Conservation (phyloP, 2,329 filamentous ascomycete genomes). For the Zymoseptoria tritici region DNA sequence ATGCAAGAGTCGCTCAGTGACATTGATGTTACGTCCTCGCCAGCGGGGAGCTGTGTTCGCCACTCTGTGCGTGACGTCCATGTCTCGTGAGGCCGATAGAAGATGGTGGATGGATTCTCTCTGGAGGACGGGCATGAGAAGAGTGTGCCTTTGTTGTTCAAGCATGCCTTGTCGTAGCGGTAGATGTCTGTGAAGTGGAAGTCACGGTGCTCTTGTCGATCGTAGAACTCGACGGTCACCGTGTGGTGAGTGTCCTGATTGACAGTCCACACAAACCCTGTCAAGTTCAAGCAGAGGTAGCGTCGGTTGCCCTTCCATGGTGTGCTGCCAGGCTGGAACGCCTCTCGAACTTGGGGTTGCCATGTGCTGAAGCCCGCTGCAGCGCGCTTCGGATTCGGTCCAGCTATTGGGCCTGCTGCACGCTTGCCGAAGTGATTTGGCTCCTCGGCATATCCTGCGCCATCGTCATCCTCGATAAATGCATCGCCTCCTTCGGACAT, state of each 20-base stretch:
- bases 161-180: conserved; percentile 89
- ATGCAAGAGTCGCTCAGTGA: conserved; percentile 87
- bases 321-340: conserved; percentile 91
- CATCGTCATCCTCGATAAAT: conserved; percentile 93
- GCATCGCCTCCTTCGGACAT: conserved; percentile 60
- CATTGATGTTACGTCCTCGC: conserved; percentile 81
- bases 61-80: conserved; percentile 90
- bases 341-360: conserved; percentile 64
- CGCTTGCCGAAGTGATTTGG: conserved; percentile 59
- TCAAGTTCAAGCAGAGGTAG: conserved; percentile 87
- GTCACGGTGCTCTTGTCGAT: conserved; percentile 82
- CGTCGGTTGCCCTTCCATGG: conserved; percentile 92
- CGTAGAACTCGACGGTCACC: conserved; percentile 95
- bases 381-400: conserved; percentile 46
- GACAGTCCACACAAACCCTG: conserved; percentile 94
- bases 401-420: conserved; percentile 32
- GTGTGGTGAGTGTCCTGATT: conserved; percentile 85
- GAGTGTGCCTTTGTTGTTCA: conserved; percentile 74
- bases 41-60: conserved; percentile 76
- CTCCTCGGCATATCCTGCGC: conserved; percentile 72
- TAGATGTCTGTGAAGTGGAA: conserved; percentile 98
- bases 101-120: conserved; percentile 69
- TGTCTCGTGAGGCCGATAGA: conserved; percentile 93
- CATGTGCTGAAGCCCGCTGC: conserved; percentile 38
- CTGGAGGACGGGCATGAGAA: conserved; percentile 70